Percentiles rank a stretch among this genome's conserved stretches.
Conservation (phyloP, 169 alveolate species). For the Babesia ovata region DNA sequence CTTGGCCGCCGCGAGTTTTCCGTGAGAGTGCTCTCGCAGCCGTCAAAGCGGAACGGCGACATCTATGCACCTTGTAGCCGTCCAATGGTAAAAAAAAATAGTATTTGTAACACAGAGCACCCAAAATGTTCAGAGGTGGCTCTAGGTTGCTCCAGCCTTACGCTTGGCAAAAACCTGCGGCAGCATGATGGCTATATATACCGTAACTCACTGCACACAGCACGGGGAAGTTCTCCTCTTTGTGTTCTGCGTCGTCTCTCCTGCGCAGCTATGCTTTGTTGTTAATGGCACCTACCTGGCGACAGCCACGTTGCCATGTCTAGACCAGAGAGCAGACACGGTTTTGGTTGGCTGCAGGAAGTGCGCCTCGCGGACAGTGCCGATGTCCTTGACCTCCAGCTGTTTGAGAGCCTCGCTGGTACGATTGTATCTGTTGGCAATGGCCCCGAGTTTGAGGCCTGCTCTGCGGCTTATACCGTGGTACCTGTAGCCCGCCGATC, state of each 20-base stretch:
- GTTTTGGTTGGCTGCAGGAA: background rate
- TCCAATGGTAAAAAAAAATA: too few species aligned
- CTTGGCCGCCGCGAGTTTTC: too few species aligned
- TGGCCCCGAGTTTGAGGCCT: background rate
- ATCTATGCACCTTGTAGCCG: too few species aligned
- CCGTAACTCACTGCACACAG: constrained; percentile 2
- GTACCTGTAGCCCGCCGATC: background rate
- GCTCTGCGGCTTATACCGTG: constrained; percentile 2
- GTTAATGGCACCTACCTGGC: background rate
- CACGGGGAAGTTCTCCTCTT: constrained; percentile 16
- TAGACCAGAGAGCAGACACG: constrained; percentile 17
- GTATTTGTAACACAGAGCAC: too few species aligned
- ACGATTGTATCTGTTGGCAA: constrained; percentile 3
- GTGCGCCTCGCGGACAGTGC: background rate
- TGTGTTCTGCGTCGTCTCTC: constrained; percentile 3
- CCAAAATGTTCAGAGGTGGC: background rate
- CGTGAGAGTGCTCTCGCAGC: too few species aligned
- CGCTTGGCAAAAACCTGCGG: constrained; percentile 5
- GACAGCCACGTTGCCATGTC: constrained; percentile 3
- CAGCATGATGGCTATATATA: too few species aligned
- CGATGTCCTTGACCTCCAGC: background rate
- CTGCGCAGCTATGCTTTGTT: background rate
- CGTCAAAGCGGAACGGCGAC: too few species aligned
- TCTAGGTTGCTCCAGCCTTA: constrained; percentile 4
- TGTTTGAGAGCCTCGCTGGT: background rate